A percentile compares a stretch with the other conserved stretches of the same genome.
Evolutionary conservation across 768 basidiomycete genomes (phyloP).

Genomic region (Agaricus bisporus): DNA sequence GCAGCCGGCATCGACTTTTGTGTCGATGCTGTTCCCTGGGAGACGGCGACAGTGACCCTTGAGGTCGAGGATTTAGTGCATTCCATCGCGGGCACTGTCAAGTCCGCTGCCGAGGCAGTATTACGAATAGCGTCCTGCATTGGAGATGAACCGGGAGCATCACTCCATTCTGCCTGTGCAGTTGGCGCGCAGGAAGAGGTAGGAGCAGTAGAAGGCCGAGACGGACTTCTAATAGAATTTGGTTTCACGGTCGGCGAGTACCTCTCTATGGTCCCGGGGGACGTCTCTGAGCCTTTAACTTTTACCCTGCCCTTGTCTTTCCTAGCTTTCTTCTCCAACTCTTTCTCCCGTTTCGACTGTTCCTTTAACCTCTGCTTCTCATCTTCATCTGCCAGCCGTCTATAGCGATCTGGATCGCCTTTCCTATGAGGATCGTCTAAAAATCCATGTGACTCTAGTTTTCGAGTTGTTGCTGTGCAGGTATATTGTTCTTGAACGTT

Average conservation of each 20-base stretch:
- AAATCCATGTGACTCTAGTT: slow-evolving; percentile 61
- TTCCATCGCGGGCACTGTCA: background rate
- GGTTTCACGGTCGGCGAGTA: background rate
- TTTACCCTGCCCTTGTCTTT: slow-evolving; percentile 18
- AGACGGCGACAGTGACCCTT: background rate
- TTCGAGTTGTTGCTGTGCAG: slow-evolving; percentile 66
- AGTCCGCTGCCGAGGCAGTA: background rate
- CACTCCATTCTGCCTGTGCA: background rate
- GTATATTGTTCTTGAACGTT: slow-evolving; percentile 77
- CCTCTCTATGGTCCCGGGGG: background rate
- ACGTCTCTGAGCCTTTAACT: slow-evolving; percentile 4
- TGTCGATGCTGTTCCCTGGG: background rate
- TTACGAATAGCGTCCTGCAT: background rate
- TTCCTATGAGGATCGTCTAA: slow-evolving; percentile 41
- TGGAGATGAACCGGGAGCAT: background rate
- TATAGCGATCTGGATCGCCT: slow-evolving; percentile 24
- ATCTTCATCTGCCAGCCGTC: slow-evolving; percentile 15
- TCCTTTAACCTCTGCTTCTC: slow-evolving; percentile 17
- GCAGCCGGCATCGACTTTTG: background rate
- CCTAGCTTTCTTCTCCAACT: slow-evolving; percentile 21
- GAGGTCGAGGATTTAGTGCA: background rate
- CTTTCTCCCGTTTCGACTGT: slow-evolving; percentile 19
- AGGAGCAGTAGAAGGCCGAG: background rate
- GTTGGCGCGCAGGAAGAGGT: background rate
- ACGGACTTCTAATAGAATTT: background rate